phyloP scores from a whole-genome alignment of 306 rosid species.

The Cicer cuneatum region DNA sequence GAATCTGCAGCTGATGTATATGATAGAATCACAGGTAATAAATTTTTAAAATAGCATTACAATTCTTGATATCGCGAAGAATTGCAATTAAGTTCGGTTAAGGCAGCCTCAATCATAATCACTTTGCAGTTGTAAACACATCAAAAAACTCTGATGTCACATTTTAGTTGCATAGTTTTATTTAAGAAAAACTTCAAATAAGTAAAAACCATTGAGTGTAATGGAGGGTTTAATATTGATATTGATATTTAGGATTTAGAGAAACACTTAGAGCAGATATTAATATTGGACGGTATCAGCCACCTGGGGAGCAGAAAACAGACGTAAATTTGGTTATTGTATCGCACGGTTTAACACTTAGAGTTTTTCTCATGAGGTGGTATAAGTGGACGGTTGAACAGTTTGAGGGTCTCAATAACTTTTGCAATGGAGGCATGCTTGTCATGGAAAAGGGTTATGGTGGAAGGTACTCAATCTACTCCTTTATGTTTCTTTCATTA shows the following conservation, averaged over 20 bases:
- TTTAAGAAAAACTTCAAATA: background rate
- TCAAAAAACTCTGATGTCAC: background rate
- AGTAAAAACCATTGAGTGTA: background rate
- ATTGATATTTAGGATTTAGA: conserved; percentile 68
- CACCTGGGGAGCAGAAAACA: conserved; percentile 64
- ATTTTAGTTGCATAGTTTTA: background rate
- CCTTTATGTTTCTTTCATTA: background rate
- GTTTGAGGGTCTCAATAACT: conserved; percentile 69
- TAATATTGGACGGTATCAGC: conserved; percentile 77
- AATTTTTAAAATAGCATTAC: background rate
- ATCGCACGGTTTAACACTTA: conserved; percentile 81
- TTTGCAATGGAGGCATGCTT: conserved; percentile 65
- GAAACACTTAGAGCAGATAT: conserved; percentile 85
- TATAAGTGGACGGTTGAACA: conserved; percentile 91
- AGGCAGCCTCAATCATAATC: background rate
- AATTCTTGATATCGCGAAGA: background rate
- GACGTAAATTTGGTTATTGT: conserved; percentile 80
- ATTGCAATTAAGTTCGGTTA: background rate
- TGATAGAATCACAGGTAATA: conserved; percentile 83
- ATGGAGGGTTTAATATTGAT: background rate
- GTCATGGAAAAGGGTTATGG: conserved; percentile 89
- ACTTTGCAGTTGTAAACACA: background rate
- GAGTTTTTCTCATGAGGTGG: conserved; percentile 96
- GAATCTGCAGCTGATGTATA: conserved; percentile 98
- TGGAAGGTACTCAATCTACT: conserved; percentile 57